These are phyloP conservation scores for Balansia obtecta DNA, from an alignment of 2,329 filamentous ascomycete species.

Conservation along the genomic window DNA sequence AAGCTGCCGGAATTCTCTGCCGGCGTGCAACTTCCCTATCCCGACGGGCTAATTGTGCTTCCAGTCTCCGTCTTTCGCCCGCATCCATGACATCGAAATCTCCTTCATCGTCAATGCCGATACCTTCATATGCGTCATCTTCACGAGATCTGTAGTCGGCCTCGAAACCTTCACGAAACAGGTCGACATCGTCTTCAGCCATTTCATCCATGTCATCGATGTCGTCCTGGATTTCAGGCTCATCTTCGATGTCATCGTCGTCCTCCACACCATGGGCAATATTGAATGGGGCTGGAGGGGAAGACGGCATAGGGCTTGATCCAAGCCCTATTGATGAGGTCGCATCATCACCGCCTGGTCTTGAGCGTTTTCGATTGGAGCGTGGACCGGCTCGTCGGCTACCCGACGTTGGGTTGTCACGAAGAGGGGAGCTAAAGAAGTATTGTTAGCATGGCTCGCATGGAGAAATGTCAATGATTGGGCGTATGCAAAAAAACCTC, in stretches of 20 bases:
- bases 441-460: constrained; percentile 4
- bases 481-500: constrained; percentile 12
- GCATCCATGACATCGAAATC: constrained; percentile 60
- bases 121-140: constrained; percentile 56
- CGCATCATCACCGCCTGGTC: constrained; percentile 37
- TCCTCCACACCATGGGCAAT: constrained; percentile 58
- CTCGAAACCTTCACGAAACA: constrained; percentile 63
- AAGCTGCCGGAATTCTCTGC: constrained; percentile 58
- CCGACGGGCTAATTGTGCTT: constrained; percentile 59
- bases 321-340: constrained; percentile 37
- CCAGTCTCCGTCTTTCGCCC: constrained; percentile 55
- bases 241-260: constrained; percentile 60
- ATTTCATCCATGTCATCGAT: constrained; percentile 69
- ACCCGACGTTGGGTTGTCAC: constrained; percentile 67
- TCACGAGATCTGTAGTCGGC: constrained; percentile 57
- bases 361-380: constrained; percentile 42
- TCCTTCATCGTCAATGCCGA: constrained; percentile 65
- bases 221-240: constrained; percentile 59
- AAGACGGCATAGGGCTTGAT: constrained; percentile 55
- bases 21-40: constrained; percentile 59
- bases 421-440: constrained; percentile 60
- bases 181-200: constrained; percentile 69
- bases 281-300: constrained; percentile 45
- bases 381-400: constrained; percentile 56
- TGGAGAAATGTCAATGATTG: not conserved